Conservation (phyloP, 2,329 filamentous ascomycete genomes). For the Fusarium sacchari region DNA sequence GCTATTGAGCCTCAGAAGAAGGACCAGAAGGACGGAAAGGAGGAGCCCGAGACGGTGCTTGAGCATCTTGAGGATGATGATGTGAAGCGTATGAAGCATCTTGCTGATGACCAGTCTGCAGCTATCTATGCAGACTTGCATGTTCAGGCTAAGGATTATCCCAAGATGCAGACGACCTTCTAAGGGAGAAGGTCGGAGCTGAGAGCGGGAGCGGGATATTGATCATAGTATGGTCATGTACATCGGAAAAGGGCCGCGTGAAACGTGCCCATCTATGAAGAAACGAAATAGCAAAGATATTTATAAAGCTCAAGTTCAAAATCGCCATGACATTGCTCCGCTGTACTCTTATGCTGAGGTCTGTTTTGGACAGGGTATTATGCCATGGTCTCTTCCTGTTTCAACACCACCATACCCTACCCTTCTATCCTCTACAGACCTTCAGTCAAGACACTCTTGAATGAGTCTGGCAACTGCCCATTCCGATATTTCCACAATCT, state of each 20-base stretch:
- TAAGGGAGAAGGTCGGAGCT: neutral
- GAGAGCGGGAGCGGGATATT: neutral
- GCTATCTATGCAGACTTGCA: constrained; percentile 42
- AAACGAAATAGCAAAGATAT: neutral
- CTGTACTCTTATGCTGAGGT: fast-evolving
- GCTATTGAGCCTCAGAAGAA: constrained; percentile 59
- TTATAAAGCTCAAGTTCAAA: neutral
- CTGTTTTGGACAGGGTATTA: neutral
- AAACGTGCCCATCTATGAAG: neutral
- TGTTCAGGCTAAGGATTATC: constrained; percentile 39
- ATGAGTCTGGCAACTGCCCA: neutral
- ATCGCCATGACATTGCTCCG: fast-evolving
- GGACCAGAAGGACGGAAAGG: constrained; percentile 43
- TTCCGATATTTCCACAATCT: constrained; percentile 20
- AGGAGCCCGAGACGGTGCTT: constrained; percentile 75
- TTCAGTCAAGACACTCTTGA: neutral
- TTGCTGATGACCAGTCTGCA: constrained; percentile 58
- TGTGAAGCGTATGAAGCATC: constrained; percentile 67
- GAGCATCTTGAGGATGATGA: constrained; percentile 82
- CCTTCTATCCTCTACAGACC: neutral
- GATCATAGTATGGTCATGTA: neutral
- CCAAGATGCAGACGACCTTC: constrained; percentile 45
- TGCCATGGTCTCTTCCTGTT: fast-evolving
- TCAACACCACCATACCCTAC: neutral
- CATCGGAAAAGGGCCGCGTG: neutral